These are phyloP conservation scores for Suillus hirtellus DNA, from an alignment of 768 basidiomycete species.

Conservation along the genomic window DNA sequence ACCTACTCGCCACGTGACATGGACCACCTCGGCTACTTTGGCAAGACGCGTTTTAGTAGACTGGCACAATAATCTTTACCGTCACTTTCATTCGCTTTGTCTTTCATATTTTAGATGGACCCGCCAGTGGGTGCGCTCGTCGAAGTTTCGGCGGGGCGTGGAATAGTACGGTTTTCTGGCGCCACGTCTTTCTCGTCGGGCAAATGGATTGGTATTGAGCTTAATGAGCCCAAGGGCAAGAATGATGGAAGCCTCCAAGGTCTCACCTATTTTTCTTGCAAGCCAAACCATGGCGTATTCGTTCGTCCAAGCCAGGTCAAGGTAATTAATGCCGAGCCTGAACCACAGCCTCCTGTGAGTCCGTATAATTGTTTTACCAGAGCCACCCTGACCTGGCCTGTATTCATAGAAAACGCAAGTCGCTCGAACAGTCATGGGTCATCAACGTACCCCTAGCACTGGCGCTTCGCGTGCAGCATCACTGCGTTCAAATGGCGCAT, in stretches of 20 bases:
- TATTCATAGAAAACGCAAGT: slow-evolving; percentile 28
- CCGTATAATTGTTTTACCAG: not conserved
- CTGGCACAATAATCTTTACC: not conserved
- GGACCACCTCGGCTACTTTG: not conserved
- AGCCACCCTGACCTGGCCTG: not conserved
- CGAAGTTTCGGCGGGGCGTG: slow-evolving; percentile 76
- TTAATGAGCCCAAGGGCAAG: slow-evolving; percentile 84
- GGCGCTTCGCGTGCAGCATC: slow-evolving; percentile 42
- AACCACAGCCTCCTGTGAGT: slow-evolving; percentile 26
- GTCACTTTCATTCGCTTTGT: not conserved
- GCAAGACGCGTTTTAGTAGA: not conserved
- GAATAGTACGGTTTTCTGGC: slow-evolving; percentile 85
- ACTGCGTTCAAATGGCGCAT: slow-evolving; percentile 41
- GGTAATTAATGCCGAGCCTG: slow-evolving; percentile 42
- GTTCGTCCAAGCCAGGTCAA: slow-evolving; percentile 85
- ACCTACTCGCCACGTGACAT: not conserved
- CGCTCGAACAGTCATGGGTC: slow-evolving; percentile 42
- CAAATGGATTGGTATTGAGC: slow-evolving; percentile 94
- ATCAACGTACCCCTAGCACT: slow-evolving; percentile 62
- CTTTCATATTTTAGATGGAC: slow-evolving; percentile 27
- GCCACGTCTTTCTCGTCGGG: slow-evolving; percentile 81
- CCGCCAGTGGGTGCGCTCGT: slow-evolving; percentile 73
- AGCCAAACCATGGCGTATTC: slow-evolving; percentile 80
- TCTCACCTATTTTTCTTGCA: slow-evolving; percentile 79
- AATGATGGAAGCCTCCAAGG: slow-evolving; percentile 92